Conservation (phyloP, 2,329 filamentous ascomycete genomes). For the Verticillium alfalfae region DNA sequence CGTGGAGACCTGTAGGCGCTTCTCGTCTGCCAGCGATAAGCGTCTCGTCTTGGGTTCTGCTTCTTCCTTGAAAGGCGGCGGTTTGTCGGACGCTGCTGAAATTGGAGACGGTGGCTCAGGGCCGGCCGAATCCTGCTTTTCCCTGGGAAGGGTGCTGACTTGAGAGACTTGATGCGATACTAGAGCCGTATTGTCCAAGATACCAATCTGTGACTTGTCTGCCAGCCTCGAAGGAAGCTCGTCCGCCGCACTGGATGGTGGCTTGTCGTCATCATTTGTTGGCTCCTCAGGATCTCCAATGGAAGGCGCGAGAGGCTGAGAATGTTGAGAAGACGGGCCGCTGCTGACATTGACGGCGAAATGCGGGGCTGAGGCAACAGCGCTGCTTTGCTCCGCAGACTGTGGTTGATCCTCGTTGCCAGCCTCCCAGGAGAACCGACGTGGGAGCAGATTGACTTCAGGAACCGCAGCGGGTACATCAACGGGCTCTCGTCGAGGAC, state of each 20-base stretch:
- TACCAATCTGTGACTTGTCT: not conserved
- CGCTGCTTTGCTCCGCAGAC: not conserved
- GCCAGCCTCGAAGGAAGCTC: not conserved
- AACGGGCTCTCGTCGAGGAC: not conserved
- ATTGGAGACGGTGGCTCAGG: slow-evolving; percentile 38
- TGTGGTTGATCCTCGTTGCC: slow-evolving; percentile 13
- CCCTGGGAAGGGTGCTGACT: slow-evolving; percentile 24
- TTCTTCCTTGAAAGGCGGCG: slow-evolving; percentile 9
- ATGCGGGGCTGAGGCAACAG: not conserved
- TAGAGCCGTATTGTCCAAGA: not conserved
- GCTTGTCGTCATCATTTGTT: not conserved
- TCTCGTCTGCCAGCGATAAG: slow-evolving; percentile 40
- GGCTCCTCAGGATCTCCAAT: not conserved
- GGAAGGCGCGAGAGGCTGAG: not conserved
- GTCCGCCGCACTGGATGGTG: not conserved
- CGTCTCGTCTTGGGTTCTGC: slow-evolving; percentile 14
- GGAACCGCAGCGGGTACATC: not conserved
- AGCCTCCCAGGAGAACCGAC: slow-evolving; percentile 38
- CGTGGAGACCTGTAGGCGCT: slow-evolving; percentile 20
- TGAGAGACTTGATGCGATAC: slow-evolving; percentile 30
- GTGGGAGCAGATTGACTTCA: not conserved
- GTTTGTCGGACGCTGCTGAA: slow-evolving; percentile 28
- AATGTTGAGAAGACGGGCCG: not conserved
- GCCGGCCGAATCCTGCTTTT: slow-evolving; percentile 10
- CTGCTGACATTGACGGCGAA: not conserved